Evolutionary conservation across 2,329 filamentous ascomycete genomes (phyloP), one percentile per base, ranked within the genome.

Genomic region (Teratosphaeria epicoccoides): DNA sequence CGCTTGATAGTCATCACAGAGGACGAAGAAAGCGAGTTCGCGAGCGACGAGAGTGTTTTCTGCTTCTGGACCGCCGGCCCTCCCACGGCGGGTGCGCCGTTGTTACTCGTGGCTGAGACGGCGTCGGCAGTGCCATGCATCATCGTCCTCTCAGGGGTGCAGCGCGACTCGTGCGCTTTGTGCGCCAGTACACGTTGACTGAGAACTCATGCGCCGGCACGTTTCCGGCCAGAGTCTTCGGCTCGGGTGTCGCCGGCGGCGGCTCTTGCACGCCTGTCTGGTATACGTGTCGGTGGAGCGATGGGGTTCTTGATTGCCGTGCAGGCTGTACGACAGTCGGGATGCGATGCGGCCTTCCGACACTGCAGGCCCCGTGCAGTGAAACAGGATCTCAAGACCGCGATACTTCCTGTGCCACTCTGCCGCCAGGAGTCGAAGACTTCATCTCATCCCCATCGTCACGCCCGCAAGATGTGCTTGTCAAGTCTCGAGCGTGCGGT

Each of bases 21-120:
- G 43, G 73, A 71, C 49, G 71, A 73, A 44, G 72, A 73, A 43
- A 70, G 57, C 26, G 73, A 74, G 57, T 69, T 71, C 26, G 68
- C 69, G 53, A 71, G 67, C 58, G 72, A 71, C 40, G 64, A 63
- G 14, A 45, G 50, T n/a, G 55, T 52, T 22, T 54, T 46, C 7
- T 56, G 54, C 48, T 55, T 59, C 37, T 23, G 24, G 40, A 49
- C 14, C 40, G 55, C 47, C n/a, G 55, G 47, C 17, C 23, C 45
- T 7, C 43, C 20, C 6, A 28, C 25, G 25, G 47, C 25, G 24
- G 20, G 20, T 14, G n/a, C 25, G 44, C 47, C 46, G 49, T 37
- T 47, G 43, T 49, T 53, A 47, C 40, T 51, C 17, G 52, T 25
- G 48, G 49, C 49, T 51, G 56, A 55, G 52, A 60, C 58, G 50